Conservation (phyloP, 148 eudicot genomes). For the Camellia japonica region DNA sequence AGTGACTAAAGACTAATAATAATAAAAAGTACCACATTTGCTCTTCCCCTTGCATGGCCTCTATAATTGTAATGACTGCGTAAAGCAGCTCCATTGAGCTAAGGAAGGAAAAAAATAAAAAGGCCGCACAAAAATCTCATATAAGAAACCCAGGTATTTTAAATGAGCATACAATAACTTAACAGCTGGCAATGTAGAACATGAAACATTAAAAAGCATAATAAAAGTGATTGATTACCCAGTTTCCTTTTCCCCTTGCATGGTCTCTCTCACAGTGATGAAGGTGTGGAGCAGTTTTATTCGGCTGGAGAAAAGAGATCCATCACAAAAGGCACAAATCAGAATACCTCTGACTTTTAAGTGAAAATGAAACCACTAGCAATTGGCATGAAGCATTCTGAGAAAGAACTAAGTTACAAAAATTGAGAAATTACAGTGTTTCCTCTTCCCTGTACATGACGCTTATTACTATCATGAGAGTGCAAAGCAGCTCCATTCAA, state of each 20-base stretch:
- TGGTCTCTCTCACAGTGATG: slow-evolving; percentile 16
- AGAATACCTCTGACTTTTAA: background rate
- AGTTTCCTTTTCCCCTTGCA: slow-evolving; percentile 42
- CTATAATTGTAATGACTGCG: background rate
- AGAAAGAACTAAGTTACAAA: background rate
- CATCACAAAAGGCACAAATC: background rate
- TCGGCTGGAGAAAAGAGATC: background rate
- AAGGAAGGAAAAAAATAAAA: background rate
- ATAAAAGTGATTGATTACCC: slow-evolving; percentile 5
- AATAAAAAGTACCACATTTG: slow-evolving; percentile 17
- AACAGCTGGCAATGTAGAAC: background rate
- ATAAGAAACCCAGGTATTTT: background rate
- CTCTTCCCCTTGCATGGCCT: slow-evolving; percentile 45
- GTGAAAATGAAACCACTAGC: background rate
- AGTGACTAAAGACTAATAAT: too few species aligned
- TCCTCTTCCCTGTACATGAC: slow-evolving; percentile 1
- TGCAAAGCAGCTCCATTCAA: slow-evolving; percentile 36
- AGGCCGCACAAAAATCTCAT: background rate
- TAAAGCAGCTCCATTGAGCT: slow-evolving; percentile 11
- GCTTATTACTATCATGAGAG: slow-evolving; percentile 26
- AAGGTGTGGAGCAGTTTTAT: background rate
- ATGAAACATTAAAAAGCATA: background rate
- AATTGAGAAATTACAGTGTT: background rate
- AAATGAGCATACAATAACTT: background rate
- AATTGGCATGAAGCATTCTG: background rate